Evolutionary conservation across 495 filamentous ascomycete species (phyloP).

Genomic region (Xylaria palmicola): DNA sequence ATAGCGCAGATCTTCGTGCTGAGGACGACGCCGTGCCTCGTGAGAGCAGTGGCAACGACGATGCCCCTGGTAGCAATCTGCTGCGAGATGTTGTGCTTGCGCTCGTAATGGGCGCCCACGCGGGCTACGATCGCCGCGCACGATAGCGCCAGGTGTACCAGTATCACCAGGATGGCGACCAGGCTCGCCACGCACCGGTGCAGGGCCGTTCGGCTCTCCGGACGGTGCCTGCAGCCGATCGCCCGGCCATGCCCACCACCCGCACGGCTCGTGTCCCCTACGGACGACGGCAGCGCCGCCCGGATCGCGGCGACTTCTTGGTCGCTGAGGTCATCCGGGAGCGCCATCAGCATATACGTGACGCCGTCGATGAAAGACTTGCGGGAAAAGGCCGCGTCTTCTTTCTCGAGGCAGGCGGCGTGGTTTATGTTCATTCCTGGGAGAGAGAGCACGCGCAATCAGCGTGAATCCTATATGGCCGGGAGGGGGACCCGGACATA

Average conservation of each 20-base stretch:
- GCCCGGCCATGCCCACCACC: not conserved
- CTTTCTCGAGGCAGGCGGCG: constrained; percentile 23
- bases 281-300: constrained; percentile 41
- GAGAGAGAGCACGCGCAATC: not conserved
- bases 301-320: constrained; percentile 47
- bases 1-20: constrained; percentile 51
- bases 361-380: constrained; percentile 66
- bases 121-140: constrained; percentile 55
- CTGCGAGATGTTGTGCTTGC: constrained; percentile 60
- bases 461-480: not conserved
- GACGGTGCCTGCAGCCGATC: constrained; percentile 14
- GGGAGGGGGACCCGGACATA: constrained; percentile 10
- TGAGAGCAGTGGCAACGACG: constrained; percentile 51
- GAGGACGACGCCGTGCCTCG: constrained; percentile 50
- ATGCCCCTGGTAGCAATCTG: constrained; percentile 50
- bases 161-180: constrained; percentile 57
- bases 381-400: constrained; percentile 49
- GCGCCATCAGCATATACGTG: constrained; percentile 63
- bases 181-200: constrained; percentile 56
- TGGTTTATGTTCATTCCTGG: constrained; percentile 26
- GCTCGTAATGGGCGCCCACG: constrained; percentile 59
- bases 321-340: constrained; percentile 58
- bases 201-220: constrained; percentile 43
- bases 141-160: constrained; percentile 57
- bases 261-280: constrained; percentile 16